A percentile compares a stretch with the other conserved stretches of the same genome.
Conservation (phyloP, 257 asterid genomes). For the Parsonsia alboflavescens region DNA sequence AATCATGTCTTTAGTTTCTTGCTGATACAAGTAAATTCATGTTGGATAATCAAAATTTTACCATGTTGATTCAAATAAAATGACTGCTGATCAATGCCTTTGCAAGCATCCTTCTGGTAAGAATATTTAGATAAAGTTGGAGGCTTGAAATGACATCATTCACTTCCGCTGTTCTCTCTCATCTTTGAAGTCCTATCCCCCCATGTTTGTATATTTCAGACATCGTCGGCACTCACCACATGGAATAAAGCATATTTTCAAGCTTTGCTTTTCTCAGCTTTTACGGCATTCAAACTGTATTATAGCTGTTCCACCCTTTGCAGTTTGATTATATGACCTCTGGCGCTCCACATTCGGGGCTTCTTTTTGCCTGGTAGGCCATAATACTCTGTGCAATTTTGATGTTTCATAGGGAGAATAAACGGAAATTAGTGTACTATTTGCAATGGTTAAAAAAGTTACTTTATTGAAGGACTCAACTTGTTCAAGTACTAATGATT, state of each 20-base stretch:
- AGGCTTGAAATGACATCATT: not conserved
- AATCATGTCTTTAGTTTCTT: not conserved
- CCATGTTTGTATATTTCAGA: not conserved
- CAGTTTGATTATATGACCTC: not conserved
- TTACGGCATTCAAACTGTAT: not conserved
- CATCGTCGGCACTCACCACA: conserved; percentile 1
- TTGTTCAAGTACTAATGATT: too few species aligned
- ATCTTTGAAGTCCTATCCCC: not conserved
- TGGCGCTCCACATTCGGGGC: not conserved
- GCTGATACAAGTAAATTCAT: not conserved
- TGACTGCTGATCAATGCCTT: not conserved
- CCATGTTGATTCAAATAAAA: not conserved
- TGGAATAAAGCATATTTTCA: not conserved
- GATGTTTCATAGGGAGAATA: too few species aligned
- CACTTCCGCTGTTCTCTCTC: not conserved
- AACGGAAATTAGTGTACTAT: too few species aligned
- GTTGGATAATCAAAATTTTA: not conserved
- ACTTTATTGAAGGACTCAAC: not conserved
- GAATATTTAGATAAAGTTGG: too few species aligned
- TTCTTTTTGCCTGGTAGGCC: not conserved
- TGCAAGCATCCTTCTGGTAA: too few species aligned
- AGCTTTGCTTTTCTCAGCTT: not conserved
- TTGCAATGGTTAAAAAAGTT: not conserved
- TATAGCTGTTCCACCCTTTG: not conserved
- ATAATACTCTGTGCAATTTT: too few species aligned